phyloP scores from a whole-genome alignment of 805 yeast species.

The Isabelozyma heimii region DNA sequence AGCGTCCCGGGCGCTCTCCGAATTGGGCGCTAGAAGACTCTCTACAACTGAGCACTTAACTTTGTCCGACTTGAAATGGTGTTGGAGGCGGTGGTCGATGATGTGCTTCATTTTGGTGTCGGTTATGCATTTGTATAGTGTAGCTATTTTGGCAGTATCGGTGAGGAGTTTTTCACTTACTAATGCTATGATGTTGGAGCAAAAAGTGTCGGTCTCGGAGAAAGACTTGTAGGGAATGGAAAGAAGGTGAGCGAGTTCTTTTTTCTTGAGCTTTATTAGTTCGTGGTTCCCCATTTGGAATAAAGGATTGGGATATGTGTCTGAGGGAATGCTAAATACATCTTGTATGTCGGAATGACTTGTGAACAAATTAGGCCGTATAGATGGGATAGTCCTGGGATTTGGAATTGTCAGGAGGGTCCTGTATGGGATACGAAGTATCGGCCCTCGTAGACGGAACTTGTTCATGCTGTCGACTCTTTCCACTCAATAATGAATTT shows the following conservation, averaged over 20 bases:
- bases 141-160: constrained; percentile 21
- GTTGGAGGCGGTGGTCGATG: constrained; percentile 12
- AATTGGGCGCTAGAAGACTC: constrained; percentile 21
- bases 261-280: constrained; percentile 15
- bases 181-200: constrained; percentile 26
- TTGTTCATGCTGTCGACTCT: too few relatives aligned
- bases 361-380: neutral
- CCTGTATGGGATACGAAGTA: neutral
- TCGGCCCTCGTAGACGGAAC: too few relatives aligned
- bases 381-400: neutral
- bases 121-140: constrained; percentile 15
- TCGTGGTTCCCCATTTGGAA: constrained; percentile 24
- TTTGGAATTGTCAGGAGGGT: too few relatives aligned
- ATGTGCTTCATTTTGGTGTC: constrained; percentile 15
- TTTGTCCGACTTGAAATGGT: constrained; percentile 14
- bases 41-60: constrained; percentile 25
- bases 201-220: constrained; percentile 26
- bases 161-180: constrained; percentile 25
- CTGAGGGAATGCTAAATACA: constrained; percentile 10
- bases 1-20: constrained; percentile 10
- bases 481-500: too few relatives aligned
- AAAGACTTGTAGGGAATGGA: constrained; percentile 18
- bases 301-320: constrained; percentile 34
- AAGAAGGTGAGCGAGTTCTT: constrained; percentile 24
- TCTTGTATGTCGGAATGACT: neutral